A percentile compares a stretch with the other conserved stretches of the same genome.
These are phyloP conservation scores for Trichoderma harzianum DNA, from an alignment of 2,329 filamentous ascomycete genomes.

Conservation along the genomic window DNA sequence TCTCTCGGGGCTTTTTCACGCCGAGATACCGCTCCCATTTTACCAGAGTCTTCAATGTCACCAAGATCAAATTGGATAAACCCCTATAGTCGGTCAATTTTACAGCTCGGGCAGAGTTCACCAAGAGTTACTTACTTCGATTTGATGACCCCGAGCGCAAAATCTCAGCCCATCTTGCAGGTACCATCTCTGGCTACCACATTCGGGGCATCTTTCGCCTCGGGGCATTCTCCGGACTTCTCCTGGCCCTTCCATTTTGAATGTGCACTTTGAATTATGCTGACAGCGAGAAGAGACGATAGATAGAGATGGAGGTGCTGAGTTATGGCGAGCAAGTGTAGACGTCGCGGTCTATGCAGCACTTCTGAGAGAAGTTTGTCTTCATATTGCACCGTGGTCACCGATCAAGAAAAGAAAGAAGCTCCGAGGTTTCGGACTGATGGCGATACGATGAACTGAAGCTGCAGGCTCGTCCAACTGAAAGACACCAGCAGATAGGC, in stretches of 20 bases:
- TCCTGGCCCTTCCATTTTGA: slow-evolving; percentile 39
- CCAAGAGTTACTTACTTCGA: slow-evolving; percentile 53
- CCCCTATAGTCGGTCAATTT: slow-evolving; percentile 34
- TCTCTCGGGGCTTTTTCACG: slow-evolving; percentile 57
- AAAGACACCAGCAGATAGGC: neutral
- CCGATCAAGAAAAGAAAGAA: neutral
- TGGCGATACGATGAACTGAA: neutral
- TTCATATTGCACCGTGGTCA: neutral
- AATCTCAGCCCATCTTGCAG: slow-evolving; percentile 73
- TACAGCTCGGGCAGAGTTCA: neutral
- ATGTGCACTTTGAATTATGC: neutral
- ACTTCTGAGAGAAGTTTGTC: neutral
- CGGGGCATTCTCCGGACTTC: slow-evolving; percentile 50
- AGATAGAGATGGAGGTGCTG: neutral
- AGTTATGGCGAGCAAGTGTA: neutral
- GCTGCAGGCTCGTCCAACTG: neutral
- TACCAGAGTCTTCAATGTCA: slow-evolving; percentile 70
- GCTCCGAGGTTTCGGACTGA: neutral
- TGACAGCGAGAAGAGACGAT: neutral
- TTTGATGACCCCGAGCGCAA: slow-evolving; percentile 76
- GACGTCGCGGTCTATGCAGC: neutral
- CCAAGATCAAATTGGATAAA: slow-evolving; percentile 55
- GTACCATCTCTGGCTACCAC: slow-evolving; percentile 69
- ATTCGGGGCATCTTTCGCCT: slow-evolving; percentile 58
- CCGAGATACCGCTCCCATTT: slow-evolving; percentile 52